Evolutionary conservation across 1,139 yeast genomes (phyloP), one percentile per base, ranked within the genome.

Genomic region (Yamadazyma siamensis): DNA sequence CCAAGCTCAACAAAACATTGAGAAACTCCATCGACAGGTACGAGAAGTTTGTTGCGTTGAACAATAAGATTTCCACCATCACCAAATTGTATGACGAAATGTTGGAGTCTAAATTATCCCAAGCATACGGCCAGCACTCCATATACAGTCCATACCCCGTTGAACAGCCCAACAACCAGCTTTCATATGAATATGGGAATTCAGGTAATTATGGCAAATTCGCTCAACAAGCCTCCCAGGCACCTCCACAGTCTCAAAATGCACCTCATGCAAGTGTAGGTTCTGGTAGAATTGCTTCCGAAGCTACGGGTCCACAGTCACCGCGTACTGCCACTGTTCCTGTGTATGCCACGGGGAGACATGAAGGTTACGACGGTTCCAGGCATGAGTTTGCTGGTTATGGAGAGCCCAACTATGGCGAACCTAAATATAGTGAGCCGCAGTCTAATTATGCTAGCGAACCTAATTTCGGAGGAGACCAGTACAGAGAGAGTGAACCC

Each of bases 41-140:
- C 46, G 94, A 86, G 35, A 57, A 62, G 15, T 73, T 83, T 38
- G 75, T 85, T 41, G 91, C 85, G 36, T 68, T 87, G 73, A 88
- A 86, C 55, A 78, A 85, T 27, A 87, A 91, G 50, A 71, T 91
- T 32, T 79, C 85, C 30, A 82, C 94, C 3, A 83, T 88, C 19
- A 75, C 82, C 47, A 70, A 84, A 39, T 68, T 83, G 28, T 91
- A 91, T 50, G 96, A 91, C 53, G 75, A 75, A 39, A 70, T 84
- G 33, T 65, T 89, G 38, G 96, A 91, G 43, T 71, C 75, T 22
- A 71, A 88, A 52, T 63, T 82, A 32, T 59, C 63, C 20, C 59
- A 59, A 41, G 75, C 76, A 2, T 73, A 73, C 46, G 65, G 65
- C 8, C 52, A 47, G 30, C 71, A 64, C 32, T 41, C 40, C 13